A percentile compares a stretch with the other conserved stretches of the same genome.
Evolutionary conservation across 805 yeast species (phyloP).

Genomic region (Monosporozyma aerobia): DNA sequence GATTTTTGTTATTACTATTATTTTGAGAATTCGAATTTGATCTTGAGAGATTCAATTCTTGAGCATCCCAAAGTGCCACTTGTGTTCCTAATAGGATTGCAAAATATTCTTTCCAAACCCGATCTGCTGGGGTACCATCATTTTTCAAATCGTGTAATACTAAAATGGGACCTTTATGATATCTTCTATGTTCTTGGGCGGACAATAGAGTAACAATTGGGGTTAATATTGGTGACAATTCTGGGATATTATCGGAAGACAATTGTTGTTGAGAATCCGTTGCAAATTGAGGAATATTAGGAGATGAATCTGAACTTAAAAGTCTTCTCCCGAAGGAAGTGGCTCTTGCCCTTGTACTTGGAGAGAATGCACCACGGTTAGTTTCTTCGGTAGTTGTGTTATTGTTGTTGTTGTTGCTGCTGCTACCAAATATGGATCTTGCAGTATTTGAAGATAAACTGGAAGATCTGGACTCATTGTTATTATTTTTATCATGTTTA

Average conservation of each 20-base stretch:
- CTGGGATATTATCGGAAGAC: slow-evolving; percentile 1
- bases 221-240: slow-evolving; percentile 33
- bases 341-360: neutral
- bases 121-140: slow-evolving; percentile 78
- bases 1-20: slow-evolving; percentile 31
- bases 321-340: slow-evolving; percentile 7
- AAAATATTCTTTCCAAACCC: slow-evolving; percentile 87
- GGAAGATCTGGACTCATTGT: slow-evolving; percentile 1
- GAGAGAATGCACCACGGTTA: neutral
- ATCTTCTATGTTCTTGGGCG: slow-evolving; percentile 67
- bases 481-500: slow-evolving; percentile 1
- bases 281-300: slow-evolving; percentile 3
- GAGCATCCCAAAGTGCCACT: slow-evolving; percentile 85
- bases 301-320: slow-evolving; percentile 6
- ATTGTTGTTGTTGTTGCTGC: neutral
- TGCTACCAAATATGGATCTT: neutral
- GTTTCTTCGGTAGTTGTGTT: neutral
- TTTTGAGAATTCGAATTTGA: slow-evolving; percentile 28
- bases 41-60: slow-evolving; percentile 38
- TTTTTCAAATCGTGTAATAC: slow-evolving; percentile 62
- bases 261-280: neutral
- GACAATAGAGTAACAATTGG: slow-evolving; percentile 69
- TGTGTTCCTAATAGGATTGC: slow-evolving; percentile 87
- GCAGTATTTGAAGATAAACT: neutral
- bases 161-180: slow-evolving; percentile 68